These are phyloP conservation scores for Ilex asprella DNA, from an alignment of 257 asterid species.

Conservation along the genomic window DNA sequence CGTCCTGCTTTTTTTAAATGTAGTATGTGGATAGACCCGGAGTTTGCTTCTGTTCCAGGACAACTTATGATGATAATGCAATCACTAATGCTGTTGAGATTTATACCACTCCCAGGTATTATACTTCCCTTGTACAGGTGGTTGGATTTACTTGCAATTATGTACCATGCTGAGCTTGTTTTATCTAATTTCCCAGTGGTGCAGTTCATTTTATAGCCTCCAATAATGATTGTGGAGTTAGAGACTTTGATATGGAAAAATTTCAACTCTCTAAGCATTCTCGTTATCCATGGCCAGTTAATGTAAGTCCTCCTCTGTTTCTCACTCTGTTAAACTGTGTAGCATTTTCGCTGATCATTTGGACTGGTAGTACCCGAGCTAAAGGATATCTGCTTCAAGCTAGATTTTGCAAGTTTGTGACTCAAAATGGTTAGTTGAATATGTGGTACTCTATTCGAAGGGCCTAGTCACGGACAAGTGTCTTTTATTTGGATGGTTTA, in stretches of 20 bases:
- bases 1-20: conserved; percentile 18
- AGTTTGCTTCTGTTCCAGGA: conserved; percentile 77
- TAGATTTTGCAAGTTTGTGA: no score
- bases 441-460: no score
- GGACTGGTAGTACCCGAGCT: no score
- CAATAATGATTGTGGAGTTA: conserved; percentile 80
- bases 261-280: conserved; percentile 68
- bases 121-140: background rate
- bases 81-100: conserved; percentile 83
- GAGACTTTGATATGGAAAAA: conserved; percentile 84
- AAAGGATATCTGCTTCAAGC: no score
- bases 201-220: conserved; percentile 89
- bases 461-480: no score
- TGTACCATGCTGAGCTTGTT: conserved; percentile 17
- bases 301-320: conserved; percentile 44
- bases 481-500: no score
- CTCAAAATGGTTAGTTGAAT: no score
- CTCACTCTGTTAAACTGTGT: background rate
- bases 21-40: conserved; percentile 90
- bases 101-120: conserved; percentile 55
- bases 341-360: background rate
- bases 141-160: background rate
- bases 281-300: conserved; percentile 83
- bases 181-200: conserved; percentile 47
- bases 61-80: conserved; percentile 92